Evolutionary conservation across 2,329 filamentous ascomycete species (phyloP).

Genomic region (Botryotinia narcissicola): DNA sequence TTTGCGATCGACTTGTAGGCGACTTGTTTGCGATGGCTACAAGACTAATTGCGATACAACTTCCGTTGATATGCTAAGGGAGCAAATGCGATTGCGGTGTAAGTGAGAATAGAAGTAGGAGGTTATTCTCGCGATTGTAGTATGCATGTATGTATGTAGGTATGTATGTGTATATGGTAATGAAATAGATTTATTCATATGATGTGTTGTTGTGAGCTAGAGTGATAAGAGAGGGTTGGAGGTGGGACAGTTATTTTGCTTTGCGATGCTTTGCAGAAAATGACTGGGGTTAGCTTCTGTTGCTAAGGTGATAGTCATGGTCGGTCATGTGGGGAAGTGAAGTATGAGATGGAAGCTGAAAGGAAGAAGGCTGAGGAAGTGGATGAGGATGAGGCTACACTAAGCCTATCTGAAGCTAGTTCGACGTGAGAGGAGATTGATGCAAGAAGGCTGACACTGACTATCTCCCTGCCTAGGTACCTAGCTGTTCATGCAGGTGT

Average conservation of each 20-base stretch:
- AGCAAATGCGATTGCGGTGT: not conserved
- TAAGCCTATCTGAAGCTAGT: not conserved
- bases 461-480: not conserved
- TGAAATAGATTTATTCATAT: not conserved
- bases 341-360: not conserved
- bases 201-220: not conserved
- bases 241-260: not conserved
- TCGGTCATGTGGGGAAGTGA: slow-evolving; percentile 6
- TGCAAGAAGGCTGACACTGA: not conserved
- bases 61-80: not conserved
- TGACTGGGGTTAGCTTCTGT: slow-evolving; percentile 2
- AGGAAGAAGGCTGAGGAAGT: not conserved
- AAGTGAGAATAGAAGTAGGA: not conserved
- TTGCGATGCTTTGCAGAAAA: slow-evolving; percentile 8
- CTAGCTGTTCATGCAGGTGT: too few relatives aligned
- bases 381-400: not conserved
- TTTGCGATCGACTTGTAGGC: not conserved
- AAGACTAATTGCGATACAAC: not conserved
- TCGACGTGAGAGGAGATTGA: not conserved
- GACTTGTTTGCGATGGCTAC: not conserved
- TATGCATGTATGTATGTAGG: not conserved
- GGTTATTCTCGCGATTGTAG: not conserved
- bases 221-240: not conserved
- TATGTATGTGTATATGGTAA: not conserved
- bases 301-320: slow-evolving; percentile 8